A percentile compares a stretch with the other conserved stretches of the same genome.
These are phyloP conservation scores for Candida caryicola DNA, from an alignment of 805 yeast species.

Conservation along the genomic window DNA sequence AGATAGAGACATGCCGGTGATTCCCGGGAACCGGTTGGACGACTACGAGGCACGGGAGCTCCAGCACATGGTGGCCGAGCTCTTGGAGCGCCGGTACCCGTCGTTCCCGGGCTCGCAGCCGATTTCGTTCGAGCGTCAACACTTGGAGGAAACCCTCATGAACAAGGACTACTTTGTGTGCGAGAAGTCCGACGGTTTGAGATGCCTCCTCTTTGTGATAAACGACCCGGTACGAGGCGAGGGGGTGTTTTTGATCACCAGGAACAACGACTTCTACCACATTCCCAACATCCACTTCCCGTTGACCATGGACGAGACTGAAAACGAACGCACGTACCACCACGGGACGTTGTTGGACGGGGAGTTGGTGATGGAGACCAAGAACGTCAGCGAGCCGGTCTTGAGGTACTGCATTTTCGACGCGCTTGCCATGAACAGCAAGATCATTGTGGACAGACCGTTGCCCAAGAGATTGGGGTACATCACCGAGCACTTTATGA, in stretches of 20 bases:
- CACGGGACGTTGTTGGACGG: slow-evolving; percentile 93
- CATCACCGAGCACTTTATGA: slow-evolving; percentile 73
- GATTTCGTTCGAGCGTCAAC: slow-evolving; percentile 77
- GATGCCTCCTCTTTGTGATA: slow-evolving; percentile 73
- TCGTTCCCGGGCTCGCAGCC: slow-evolving; percentile 95
- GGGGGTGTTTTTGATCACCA: slow-evolving; percentile 82
- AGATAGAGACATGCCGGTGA: slow-evolving; percentile 66
- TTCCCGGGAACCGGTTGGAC: slow-evolving; percentile 82
- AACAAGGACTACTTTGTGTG: slow-evolving; percentile 87
- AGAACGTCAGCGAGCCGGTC: slow-evolving; percentile 49
- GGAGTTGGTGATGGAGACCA: slow-evolving; percentile 77
- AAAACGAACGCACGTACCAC: slow-evolving; percentile 59
- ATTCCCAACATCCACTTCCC: slow-evolving; percentile 88
- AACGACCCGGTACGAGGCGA: slow-evolving; percentile 74
- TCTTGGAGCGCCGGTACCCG: slow-evolving; percentile 49
- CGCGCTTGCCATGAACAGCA: slow-evolving; percentile 80
- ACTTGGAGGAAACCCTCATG: slow-evolving; percentile 59
- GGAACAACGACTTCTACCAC: slow-evolving; percentile 83
- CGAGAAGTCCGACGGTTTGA: slow-evolving; percentile 91
- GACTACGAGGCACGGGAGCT: slow-evolving; percentile 67
- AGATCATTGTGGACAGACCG: slow-evolving; percentile 63
- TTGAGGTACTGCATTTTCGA: slow-evolving; percentile 86
- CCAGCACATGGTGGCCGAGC: slow-evolving; percentile 65
- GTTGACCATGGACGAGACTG: slow-evolving; percentile 31
- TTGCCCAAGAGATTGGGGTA: slow-evolving; percentile 84